A percentile compares a stretch with the other conserved stretches of the same genome.
phyloP scores from a whole-genome alignment of 371 early-diverging fungal genomes.

The Apophysomyces sp. region DNA sequence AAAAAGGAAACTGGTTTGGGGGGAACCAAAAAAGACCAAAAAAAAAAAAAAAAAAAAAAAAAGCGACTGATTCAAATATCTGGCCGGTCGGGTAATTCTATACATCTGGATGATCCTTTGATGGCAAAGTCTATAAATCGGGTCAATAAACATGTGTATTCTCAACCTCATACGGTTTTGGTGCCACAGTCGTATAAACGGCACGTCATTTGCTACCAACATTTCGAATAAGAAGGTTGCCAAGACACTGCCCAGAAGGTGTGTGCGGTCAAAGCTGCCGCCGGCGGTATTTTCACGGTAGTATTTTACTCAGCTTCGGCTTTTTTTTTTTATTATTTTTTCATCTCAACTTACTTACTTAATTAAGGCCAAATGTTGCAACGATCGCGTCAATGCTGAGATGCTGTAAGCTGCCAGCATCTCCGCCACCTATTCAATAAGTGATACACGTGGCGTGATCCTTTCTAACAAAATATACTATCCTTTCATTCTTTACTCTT shows the following conservation, averaged over 20 bases:
- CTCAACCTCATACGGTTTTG: constrained; percentile 77
- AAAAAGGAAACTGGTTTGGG: constrained; percentile 2
- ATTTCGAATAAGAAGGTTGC: constrained; percentile 64
- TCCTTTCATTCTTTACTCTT: constrained; percentile 9
- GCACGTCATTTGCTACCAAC: constrained; percentile 49
- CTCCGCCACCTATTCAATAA: constrained; percentile 75
- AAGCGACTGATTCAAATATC: constrained; percentile 55
- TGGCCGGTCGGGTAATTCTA: constrained; percentile 43
- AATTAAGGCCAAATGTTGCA: constrained; percentile 67
- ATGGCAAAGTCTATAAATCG: constrained; percentile 50
- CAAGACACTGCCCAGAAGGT: not conserved
- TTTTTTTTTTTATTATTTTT: not conserved
- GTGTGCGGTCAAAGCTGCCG: too few species aligned
- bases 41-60: constrained; percentile 12
- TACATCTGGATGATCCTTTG: constrained; percentile 52
- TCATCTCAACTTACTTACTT: constrained; percentile 39
- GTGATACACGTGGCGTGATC: constrained; percentile 53
- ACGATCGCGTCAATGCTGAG: constrained; percentile 52
- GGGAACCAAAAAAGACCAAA: not conserved
- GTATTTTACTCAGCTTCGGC: not conserved
- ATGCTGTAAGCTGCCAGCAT: constrained; percentile 71
- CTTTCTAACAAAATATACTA: constrained; percentile 52
- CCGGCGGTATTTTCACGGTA: not conserved
- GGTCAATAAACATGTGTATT: constrained; percentile 56
- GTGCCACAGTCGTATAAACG: constrained; percentile 48